phyloP scores from a whole-genome alignment of 2,329 filamentous ascomycete genomes.

The Diaporthe sp. region DNA sequence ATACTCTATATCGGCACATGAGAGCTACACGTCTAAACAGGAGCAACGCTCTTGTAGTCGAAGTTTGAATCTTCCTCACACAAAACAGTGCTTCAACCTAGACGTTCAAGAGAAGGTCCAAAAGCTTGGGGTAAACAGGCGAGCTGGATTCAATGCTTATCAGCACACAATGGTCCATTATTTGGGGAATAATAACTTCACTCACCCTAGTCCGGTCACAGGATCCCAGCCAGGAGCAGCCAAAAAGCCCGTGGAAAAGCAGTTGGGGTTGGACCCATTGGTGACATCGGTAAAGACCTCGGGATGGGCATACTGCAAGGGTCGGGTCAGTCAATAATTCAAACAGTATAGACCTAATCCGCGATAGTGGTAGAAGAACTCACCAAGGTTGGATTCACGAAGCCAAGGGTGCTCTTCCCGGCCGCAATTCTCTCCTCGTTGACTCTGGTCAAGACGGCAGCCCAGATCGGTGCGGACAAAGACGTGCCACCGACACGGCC shows the following conservation, averaged over 20 bases:
- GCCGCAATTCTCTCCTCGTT: constrained; percentile 63
- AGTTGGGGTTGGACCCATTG: constrained; percentile 54
- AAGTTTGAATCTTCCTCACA: neutral
- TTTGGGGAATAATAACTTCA: neutral
- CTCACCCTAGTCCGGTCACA: constrained; percentile 53
- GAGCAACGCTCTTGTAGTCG: neutral
- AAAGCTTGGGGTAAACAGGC: constrained; percentile 51
- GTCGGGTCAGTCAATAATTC: neutral
- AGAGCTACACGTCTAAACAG: neutral
- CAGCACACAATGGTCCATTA: neutral
- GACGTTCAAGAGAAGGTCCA: constrained; percentile 50
- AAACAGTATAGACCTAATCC: accelerated
- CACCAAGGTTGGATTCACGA: constrained; percentile 64
- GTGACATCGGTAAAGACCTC: constrained; percentile 52
- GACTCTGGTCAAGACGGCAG: constrained; percentile 62
- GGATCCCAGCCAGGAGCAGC: constrained; percentile 58
- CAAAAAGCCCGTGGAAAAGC: constrained; percentile 57
- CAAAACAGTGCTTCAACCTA: neutral
- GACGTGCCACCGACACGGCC: constrained; percentile 64
- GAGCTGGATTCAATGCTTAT: constrained; percentile 43
- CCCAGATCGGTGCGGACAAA: constrained; percentile 63
- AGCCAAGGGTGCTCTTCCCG: constrained; percentile 64
- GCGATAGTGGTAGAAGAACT: neutral
- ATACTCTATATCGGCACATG: neutral
- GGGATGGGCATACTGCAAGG: constrained; percentile 46